Conservation (phyloP, 768 basidiomycete species). For the Tricholoma sp. region DNA sequence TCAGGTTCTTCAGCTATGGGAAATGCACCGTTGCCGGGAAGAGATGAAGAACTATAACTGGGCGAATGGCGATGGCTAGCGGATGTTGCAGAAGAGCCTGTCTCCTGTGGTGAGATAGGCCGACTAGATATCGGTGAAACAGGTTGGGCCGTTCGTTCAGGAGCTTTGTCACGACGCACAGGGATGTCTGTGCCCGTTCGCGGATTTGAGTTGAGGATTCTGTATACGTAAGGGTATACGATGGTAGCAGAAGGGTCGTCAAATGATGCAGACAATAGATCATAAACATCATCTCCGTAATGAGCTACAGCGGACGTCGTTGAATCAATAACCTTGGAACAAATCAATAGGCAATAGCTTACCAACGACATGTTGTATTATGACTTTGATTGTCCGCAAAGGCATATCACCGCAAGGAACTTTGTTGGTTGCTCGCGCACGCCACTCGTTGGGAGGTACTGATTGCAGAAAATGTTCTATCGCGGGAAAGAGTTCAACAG, state of each 20-base stretch:
- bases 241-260: slow-evolving; percentile 97
- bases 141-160: slow-evolving; percentile 38
- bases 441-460: slow-evolving; percentile 95
- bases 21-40: slow-evolving; percentile 46
- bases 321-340: slow-evolving; percentile 1
- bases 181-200: slow-evolving; percentile 37
- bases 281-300: slow-evolving; percentile 86
- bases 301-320: slow-evolving; percentile 44
- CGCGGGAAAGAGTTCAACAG: slow-evolving; percentile 84
- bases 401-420: slow-evolving; percentile 98
- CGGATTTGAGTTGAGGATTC: slow-evolving; percentile 73
- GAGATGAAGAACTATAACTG: slow-evolving; percentile 64
- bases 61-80: slow-evolving; percentile 49
- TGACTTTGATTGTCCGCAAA: slow-evolving; percentile 93
- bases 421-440: slow-evolving; percentile 83
- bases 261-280: slow-evolving; percentile 83
- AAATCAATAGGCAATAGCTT: slow-evolving; percentile 28
- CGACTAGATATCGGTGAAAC: slow-evolving; percentile 61
- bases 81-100: slow-evolving; percentile 45
- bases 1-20: slow-evolving; percentile 75
- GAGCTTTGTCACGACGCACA: slow-evolving; percentile 25
- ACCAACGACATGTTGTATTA: slow-evolving; percentile 97
- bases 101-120: slow-evolving; percentile 68
- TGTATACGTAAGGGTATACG: slow-evolving; percentile 92
- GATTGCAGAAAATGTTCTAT: slow-evolving; percentile 93